phyloP scores from a whole-genome alignment of 1,284 basidiomycete species.

The Cryptococcus jaspeensis region DNA sequence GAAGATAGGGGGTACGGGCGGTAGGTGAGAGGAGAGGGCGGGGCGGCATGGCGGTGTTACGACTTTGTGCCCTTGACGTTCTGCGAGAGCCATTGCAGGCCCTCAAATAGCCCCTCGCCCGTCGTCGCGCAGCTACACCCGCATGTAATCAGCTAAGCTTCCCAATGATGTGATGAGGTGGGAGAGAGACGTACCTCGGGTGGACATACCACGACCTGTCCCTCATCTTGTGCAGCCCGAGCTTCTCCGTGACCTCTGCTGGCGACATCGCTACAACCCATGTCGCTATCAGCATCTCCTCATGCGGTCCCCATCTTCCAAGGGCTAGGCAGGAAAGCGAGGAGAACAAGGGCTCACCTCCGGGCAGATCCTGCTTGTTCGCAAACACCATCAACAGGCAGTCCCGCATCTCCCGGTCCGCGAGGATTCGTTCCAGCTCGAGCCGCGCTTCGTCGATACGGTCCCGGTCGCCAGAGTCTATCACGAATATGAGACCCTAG shows the following conservation, averaged over 20 bases:
- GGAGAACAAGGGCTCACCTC: slow-evolving; percentile 62
- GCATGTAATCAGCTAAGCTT: background rate
- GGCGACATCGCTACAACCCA: slow-evolving; percentile 85
- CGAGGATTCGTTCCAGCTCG: slow-evolving; percentile 94
- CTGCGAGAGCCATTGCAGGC: slow-evolving; percentile 92
- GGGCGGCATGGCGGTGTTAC: slow-evolving; percentile 5
- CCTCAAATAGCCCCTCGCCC: slow-evolving; percentile 92
- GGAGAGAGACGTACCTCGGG: slow-evolving; percentile 67
- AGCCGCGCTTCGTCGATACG: slow-evolving; percentile 95
- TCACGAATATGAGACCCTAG: slow-evolving; percentile 64
- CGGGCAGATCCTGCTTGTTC: slow-evolving; percentile 98
- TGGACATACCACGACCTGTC: slow-evolving; percentile 99
- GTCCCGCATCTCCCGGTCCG: slow-evolving; percentile 97
- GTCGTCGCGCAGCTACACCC: slow-evolving; percentile 80
- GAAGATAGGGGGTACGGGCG: background rate
- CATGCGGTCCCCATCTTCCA: background rate
- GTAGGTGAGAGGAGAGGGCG: background rate
- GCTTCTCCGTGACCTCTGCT: slow-evolving; percentile 96
- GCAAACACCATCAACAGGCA: slow-evolving; percentile 96
- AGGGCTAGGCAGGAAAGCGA: background rate
- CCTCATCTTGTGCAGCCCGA: slow-evolving; percentile 92
- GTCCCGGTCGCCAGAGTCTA: slow-evolving; percentile 78
- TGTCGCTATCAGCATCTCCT: background rate
- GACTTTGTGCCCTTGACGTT: slow-evolving; percentile 71
- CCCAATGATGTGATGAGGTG: background rate